Percentiles rank a stretch among this genome's conserved stretches.
Evolutionary conservation across 495 filamentous ascomycete genomes (phyloP).

Genomic region (Penicillium roqueforti): DNA sequence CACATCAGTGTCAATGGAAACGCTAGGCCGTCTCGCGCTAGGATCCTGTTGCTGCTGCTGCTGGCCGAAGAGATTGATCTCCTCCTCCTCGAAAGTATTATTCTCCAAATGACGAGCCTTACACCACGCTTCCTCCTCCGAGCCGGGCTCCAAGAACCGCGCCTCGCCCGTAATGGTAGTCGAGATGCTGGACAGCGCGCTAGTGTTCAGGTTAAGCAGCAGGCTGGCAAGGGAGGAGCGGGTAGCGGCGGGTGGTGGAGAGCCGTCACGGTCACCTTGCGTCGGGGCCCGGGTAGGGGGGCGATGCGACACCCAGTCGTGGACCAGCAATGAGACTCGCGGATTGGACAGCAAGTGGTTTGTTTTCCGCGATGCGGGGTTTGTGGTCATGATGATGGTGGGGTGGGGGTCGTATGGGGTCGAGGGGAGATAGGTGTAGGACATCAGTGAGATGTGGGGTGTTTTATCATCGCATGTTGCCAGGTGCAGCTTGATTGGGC

Average conservation of each 20-base stretch:
- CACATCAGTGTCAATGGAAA: conserved; percentile 68
- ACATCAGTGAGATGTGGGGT: conserved; percentile 97
- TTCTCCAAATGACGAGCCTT: conserved; percentile 81
- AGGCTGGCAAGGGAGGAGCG: conserved; percentile 73
- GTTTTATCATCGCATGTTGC: conserved; percentile 78
- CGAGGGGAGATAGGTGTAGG: conserved; percentile 92
- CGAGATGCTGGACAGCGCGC: conserved; percentile 80
- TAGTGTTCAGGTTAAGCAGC: conserved; percentile 84
- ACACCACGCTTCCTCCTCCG: conserved; percentile 77
- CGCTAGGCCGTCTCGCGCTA: conserved; percentile 33
- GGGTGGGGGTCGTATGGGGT: conserved; percentile 69
- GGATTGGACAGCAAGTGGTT: conserved; percentile 83
- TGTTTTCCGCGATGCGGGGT: conserved; percentile 83
- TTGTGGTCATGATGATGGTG: conserved; percentile 90
- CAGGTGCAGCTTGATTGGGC: conserved; percentile 72
- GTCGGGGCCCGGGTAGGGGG: conserved; percentile 67
- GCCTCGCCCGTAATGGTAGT: conserved; percentile 89
- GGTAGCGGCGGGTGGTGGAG: conserved; percentile 57
- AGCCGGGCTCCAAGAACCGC: conserved; percentile 62
- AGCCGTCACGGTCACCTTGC: conserved; percentile 53
- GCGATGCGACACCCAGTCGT: conserved; percentile 96
- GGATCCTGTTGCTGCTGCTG: conserved; percentile 26
- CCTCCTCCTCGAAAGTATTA: conserved; percentile 68
- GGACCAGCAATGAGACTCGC: conserved; percentile 87
- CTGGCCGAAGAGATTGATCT: conserved; percentile 44